phyloP scores from a whole-genome alignment of 345 rosid species.

The Hibiscus syriacus region DNA sequence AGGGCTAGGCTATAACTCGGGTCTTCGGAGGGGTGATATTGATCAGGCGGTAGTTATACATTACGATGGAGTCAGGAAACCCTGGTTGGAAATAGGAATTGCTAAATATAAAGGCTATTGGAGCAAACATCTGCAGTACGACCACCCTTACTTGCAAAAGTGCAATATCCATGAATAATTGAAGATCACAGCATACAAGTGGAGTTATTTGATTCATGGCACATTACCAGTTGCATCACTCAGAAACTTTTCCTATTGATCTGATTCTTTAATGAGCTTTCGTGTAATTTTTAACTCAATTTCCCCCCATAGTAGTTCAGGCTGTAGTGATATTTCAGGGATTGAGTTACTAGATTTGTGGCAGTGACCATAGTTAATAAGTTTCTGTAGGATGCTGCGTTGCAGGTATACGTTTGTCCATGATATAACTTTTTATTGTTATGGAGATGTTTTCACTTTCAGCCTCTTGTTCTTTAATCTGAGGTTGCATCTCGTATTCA shows the following conservation, averaged over 20 bases:
- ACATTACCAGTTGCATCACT: background rate
- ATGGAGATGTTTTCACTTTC: background rate
- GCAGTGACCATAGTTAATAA: conserved; percentile 21
- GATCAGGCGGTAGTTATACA: conserved; percentile 77
- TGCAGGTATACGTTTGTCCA: conserved; percentile 24
- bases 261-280: conserved; percentile 24
- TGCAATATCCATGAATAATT: conserved; percentile 65
- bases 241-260: conserved; percentile 14
- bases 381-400: background rate
- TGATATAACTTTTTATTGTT: background rate
- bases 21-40: conserved; percentile 37
- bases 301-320: conserved; percentile 9
- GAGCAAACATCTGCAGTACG: too few species aligned
- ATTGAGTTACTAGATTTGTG: conserved; percentile 20
- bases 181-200: background rate
- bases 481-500: too few species aligned
- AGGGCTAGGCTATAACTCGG: conserved; percentile 71
- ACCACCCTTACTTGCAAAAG: too few species aligned
- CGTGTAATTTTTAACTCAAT: conserved; percentile 29
- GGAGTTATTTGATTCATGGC: conserved; percentile 5
- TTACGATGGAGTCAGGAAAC: conserved; percentile 85
- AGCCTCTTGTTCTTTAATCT: too few species aligned
- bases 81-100: conserved; percentile 96
- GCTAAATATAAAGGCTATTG: too few species aligned
- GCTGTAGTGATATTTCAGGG: conserved; percentile 18